Evolutionary conservation across 345 rosid species (phyloP).

Genomic region (Crucihimalaya himalaica): DNA sequence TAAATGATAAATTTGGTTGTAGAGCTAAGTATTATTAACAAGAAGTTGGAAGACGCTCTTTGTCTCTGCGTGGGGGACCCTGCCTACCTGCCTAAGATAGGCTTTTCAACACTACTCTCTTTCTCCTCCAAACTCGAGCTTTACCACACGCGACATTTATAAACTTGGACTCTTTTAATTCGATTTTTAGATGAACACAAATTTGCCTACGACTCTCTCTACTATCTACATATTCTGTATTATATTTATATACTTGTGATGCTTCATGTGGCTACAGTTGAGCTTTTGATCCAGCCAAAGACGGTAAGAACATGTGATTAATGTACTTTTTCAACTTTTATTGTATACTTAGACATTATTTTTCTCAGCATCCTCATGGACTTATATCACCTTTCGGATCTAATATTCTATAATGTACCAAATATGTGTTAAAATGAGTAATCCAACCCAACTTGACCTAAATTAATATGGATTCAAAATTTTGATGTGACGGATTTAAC

Average conservation of each 20-base stretch:
- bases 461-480: too few relatives aligned
- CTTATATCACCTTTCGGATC: not conserved
- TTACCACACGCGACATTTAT: constrained; percentile 30
- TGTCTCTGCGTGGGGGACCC: constrained; percentile 28
- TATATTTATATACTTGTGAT: not conserved
- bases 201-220: constrained; percentile 20
- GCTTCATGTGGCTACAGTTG: constrained; percentile 22
- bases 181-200: constrained; percentile 14
- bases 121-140: constrained; percentile 27
- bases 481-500: too few relatives aligned
- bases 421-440: too few relatives aligned
- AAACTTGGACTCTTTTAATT: constrained; percentile 18
- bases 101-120: constrained; percentile 23
- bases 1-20: not conserved
- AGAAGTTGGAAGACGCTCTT: not conserved
- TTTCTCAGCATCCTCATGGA: not conserved
- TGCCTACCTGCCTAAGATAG: constrained; percentile 26
- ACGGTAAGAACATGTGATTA: constrained; percentile 21
- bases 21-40: not conserved
- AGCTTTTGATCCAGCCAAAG: constrained; percentile 17
- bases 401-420: not conserved
- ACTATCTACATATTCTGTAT: not conserved
- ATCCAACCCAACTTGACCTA: too few relatives aligned
- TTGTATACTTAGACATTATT: not conserved
- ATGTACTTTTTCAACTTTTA: not conserved